phyloP scores from a whole-genome alignment of 2,329 filamentous ascomycete genomes.

The Acephala macrosclerotiorum region DNA sequence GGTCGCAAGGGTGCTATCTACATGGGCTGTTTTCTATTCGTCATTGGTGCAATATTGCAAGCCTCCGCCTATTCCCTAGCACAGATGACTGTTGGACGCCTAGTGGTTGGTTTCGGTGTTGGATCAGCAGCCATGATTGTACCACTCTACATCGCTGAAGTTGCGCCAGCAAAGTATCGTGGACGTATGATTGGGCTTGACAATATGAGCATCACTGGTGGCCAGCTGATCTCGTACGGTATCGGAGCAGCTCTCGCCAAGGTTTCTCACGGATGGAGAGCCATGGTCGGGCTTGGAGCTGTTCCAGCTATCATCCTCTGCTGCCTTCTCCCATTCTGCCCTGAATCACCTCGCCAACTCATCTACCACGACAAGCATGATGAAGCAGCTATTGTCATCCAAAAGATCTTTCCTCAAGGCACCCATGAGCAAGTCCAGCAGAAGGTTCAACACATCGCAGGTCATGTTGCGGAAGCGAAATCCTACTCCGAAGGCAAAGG shows the following conservation, averaged over 20 bases:
- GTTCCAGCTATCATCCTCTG: slow-evolving; percentile 69
- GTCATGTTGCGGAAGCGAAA: slow-evolving; percentile 49
- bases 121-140: slow-evolving; percentile 72
- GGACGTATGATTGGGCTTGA: slow-evolving; percentile 73
- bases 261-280: slow-evolving; percentile 69
- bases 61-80: slow-evolving; percentile 65
- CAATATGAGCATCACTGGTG: slow-evolving; percentile 72
- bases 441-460: slow-evolving; percentile 52
- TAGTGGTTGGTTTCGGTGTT: slow-evolving; percentile 74
- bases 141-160: slow-evolving; percentile 74
- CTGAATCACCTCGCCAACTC: slow-evolving; percentile 73
- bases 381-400: slow-evolving; percentile 53
- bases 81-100: slow-evolving; percentile 72
- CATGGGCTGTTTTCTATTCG: slow-evolving; percentile 67
- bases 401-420: slow-evolving; percentile 50
- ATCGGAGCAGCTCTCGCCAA: slow-evolving; percentile 68
- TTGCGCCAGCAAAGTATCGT: slow-evolving; percentile 69
- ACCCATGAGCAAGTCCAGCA: slow-evolving; percentile 52
- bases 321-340: slow-evolving; percentile 67
- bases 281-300: slow-evolving; percentile 73
- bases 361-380: slow-evolving; percentile 66
- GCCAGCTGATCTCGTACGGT: slow-evolving; percentile 70
- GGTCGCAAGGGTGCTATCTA: slow-evolving; percentile 72
- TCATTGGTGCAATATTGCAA: slow-evolving; percentile 74
- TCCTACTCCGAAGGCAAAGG: slow-evolving; percentile 50